These are phyloP conservation scores for Colletotrichum sp. DNA, from an alignment of 2,329 filamentous ascomycete species.

Conservation along the genomic window DNA sequence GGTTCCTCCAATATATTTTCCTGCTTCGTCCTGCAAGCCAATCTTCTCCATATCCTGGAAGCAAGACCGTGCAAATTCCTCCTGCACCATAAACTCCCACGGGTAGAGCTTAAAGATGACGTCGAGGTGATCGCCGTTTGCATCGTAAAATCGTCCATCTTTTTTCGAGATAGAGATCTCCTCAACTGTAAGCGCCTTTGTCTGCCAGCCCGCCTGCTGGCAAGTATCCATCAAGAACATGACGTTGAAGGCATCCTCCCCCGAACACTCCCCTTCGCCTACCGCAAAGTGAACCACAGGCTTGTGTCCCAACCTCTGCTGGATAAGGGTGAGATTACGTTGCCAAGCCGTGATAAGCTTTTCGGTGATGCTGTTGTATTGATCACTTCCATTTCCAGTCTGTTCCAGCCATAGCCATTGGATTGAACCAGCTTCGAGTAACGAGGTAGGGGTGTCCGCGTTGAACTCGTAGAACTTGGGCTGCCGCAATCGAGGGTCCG, in stretches of 20 bases:
- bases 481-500: background rate
- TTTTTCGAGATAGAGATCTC: background rate
- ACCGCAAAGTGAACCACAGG: background rate
- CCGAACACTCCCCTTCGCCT: background rate
- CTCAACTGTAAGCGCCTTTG: background rate
- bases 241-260: background rate
- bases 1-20: background rate
- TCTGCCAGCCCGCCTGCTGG: background rate
- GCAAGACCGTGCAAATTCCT: background rate
- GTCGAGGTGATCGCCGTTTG: background rate
- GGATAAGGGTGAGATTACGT: background rate
- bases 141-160: background rate
- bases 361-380: background rate
- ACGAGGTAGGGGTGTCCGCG: background rate
- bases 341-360: background rate
- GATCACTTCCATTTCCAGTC: background rate
- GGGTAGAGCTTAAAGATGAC: conserved; percentile 1
- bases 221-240: conserved; percentile 5
- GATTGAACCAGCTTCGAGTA: background rate
- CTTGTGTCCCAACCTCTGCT: background rate
- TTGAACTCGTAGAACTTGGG: conserved; percentile 9
- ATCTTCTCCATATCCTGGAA: background rate
- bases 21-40: background rate
- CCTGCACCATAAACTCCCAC: background rate
- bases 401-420: conserved; percentile 4